phyloP scores from a whole-genome alignment of 176 grass and related monocot species.

The Panicum miliaceum region DNA sequence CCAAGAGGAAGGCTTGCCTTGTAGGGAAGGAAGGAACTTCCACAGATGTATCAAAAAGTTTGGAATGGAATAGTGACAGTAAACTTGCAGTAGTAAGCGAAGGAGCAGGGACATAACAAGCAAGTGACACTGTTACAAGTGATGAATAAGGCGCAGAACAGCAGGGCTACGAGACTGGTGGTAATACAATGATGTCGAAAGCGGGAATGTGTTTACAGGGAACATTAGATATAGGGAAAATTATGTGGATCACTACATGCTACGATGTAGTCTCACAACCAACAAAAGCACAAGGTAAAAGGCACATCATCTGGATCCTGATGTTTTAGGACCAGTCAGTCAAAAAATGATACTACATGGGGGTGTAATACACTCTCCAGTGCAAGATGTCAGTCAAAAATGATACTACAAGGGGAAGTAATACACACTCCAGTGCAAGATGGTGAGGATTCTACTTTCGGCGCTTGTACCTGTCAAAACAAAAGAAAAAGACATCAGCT shows the following conservation, averaged over 20 bases:
- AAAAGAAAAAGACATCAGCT: neutral
- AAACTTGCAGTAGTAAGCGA: neutral
- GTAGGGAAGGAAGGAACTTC: conserved; percentile 21
- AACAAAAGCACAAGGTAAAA: neutral
- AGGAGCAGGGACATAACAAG: neutral
- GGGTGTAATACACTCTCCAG: neutral
- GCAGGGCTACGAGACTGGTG: neutral
- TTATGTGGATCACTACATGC: neutral
- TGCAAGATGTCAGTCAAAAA: neutral
- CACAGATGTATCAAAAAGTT: neutral
- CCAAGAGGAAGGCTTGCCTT: neutral
- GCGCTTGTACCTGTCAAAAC: conserved; percentile 50
- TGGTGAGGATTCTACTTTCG: conserved; percentile 45
- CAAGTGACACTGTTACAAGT: neutral
- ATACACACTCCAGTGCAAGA: neutral
- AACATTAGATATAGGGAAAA: neutral
- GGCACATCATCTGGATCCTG: conserved; percentile 6
- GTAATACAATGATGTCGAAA: neutral
- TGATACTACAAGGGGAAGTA: neutral
- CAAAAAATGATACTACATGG: conserved; percentile 36
- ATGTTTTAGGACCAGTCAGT: neutral
- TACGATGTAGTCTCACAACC: conserved; percentile 13
- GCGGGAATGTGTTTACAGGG: neutral
- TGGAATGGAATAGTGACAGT: neutral
- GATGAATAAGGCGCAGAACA: neutral